Base-by-base conservation (phyloP, 176 grass and related monocot species). In the Sorghum bicolor region DNA sequence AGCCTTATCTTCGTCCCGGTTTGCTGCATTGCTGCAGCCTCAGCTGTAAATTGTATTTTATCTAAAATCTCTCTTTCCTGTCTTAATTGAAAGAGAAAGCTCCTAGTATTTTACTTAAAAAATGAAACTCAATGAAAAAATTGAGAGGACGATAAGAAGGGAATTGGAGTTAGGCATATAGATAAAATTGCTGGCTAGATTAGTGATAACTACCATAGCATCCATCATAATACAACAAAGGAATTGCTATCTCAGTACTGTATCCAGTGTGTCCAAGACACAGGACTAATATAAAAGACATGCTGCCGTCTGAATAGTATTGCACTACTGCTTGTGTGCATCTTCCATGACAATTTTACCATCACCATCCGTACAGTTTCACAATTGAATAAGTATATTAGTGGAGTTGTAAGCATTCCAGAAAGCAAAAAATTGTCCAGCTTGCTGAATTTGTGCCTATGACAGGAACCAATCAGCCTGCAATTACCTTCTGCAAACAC, bases 231-330 rank as follows among this genome's bases (percentile, higher is more conserved):
- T 47, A 58, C 36, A 82, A 20, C 43, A 79, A 85, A 69, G 0
- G 29, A 74, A 83, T 14, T 80, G 17, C 13, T 80, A 39, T 86
- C 26, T 55, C 29, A 44, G 73, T 58, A 72, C 41, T 31, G 44
- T 63, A 69, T 86, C n/a, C 13, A 29, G 30, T 61, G 37, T 24
- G 34, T 76, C 67, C 32, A 83, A 60, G 69, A 70, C 39, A 61
- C 6, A 83, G 38, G 6, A 52, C 28, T 39, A 72, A 82, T 82
- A 86, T 82, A 72, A 68, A 90, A 87, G 84, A 79, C 80, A 79
- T 25, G 68, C 48, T 75, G 84, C 84, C 80, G 80, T 75, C 89
- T 80, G 65, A 90, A 75, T 72, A 87, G 88, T 80, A 74, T 48
- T 41, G 67, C 62, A 79, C 39, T 74, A 68, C 24, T 84, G 60